Evolutionary conservation across 1,284 basidiomycete species (phyloP), one percentile per base, ranked within the genome.

Genomic region (Porogramme epimiltina): DNA sequence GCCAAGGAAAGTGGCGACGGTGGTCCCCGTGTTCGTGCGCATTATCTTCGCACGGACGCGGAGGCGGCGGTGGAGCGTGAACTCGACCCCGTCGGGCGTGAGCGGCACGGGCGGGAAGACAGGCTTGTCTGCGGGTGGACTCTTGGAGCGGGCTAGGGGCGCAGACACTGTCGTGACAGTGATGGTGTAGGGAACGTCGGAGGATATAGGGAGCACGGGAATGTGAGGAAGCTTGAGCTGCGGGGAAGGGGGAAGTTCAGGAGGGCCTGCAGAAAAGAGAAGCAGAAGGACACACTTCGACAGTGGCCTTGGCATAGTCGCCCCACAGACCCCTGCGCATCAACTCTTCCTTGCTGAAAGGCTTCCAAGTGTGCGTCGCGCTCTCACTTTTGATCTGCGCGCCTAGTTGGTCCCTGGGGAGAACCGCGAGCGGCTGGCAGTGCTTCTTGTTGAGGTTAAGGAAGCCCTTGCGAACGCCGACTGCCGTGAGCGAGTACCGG

Each of bases 311-410:
- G 0, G 62, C 33, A 36, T 62, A 58, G 4, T 60, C 56, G 8
- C 62, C 63, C 59, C 61, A 65, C 2, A 63, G 33, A 2, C 62
- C 61, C 34, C 51, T 54, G 10, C 63, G 41, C 18, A 65, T 61
- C 26, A 51, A 42, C 8, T 58, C 52, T 19, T 54, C 42, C 23
- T 28, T 37, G 15, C 28, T n/a, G 5, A 39, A 28, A 2, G 36
- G 52, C 38, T 40, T 54, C 59, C 54, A 58, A 10, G 42, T 46
- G 9, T 10, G 19, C 28, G 28, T 40, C 25, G 34, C 33, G 8
- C n/a, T 18, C 31, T 25, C 23, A 3, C 36, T 34, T 15, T 22
- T 45, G 28, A 53, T 25, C 24, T 34, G 3, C 10, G 52, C 52
- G 9, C 62, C 59, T 2, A 20, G 15, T 15, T 45, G n/a, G 36